A percentile compares a stretch with the other conserved stretches of the same genome.
Evolutionary conservation across 305 asterid genomes (phyloP).

Genomic region (Fraxinus floribunda): DNA sequence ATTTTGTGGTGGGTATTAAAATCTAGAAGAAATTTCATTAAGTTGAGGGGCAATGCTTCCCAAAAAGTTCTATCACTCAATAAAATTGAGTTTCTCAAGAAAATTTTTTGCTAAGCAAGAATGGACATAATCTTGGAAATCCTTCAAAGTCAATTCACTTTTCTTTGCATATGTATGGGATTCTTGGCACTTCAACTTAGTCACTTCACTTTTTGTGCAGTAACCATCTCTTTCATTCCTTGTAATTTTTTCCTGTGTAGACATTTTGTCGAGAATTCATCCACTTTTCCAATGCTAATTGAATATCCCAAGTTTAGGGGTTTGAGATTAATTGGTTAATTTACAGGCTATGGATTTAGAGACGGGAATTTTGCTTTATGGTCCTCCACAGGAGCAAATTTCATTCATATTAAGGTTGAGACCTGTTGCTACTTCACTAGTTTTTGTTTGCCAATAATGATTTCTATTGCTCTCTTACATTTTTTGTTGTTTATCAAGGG

Average conservation of each 20-base stretch:
- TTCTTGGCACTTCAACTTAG: background rate
- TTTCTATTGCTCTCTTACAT: constrained; percentile 10
- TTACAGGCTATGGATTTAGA: constrained; percentile 64
- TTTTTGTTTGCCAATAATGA: constrained; percentile 16
- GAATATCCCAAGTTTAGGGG: background rate
- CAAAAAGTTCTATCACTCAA: background rate
- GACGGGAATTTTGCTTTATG: constrained; percentile 86
- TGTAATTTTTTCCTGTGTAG: background rate
- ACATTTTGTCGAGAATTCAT: constrained; percentile 5
- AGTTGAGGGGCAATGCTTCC: background rate
- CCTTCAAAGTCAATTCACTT: background rate
- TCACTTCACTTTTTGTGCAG: background rate
- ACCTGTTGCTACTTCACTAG: background rate
- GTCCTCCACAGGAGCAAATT: constrained; percentile 96
- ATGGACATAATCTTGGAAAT: background rate
- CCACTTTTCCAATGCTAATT: background rate
- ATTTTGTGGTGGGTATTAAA: background rate
- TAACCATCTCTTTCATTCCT: background rate
- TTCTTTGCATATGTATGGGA: background rate
- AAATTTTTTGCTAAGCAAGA: background rate
- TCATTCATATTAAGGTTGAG: constrained; percentile 81
- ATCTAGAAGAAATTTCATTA: background rate
- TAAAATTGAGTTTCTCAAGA: background rate
- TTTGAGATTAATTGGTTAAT: background rate
- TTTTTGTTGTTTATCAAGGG: constrained; percentile 52